Evolutionary conservation across 2,329 filamentous ascomycete species (phyloP), one percentile per base, ranked within the genome.

Genomic region (Paracoccidioides lutzii): DNA sequence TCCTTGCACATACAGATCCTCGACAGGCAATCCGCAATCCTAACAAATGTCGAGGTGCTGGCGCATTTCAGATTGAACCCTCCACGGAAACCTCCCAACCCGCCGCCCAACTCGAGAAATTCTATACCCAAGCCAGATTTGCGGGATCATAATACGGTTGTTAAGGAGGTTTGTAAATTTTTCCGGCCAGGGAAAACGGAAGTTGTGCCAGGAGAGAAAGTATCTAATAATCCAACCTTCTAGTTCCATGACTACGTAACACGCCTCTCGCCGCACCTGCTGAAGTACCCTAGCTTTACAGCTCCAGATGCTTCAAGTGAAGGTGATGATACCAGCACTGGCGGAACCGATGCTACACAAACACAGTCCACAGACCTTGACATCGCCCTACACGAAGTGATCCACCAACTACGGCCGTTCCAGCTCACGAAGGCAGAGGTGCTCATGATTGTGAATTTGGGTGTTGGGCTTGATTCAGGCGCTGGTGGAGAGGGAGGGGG

Each of bases 361-460:
- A 55, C 46, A 28, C 50, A 61, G 38, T 56, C 55, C 9, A 72
- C 70, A 14, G 65, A 68, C 0, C 65, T 73, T 41, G 72, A 74
- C 49, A 57, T 59, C 4, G 71, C 71, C 1, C 61, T 75, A 14
- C 67, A 67, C 7, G 61, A 66, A 7, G 61, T 75, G 3, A 65
- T 75, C 30, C 61, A 60, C 0, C 63, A 63, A 12, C 58, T 76
- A 5, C 64, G 68, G 45, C 70, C 71, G 0, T 75, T 69, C 51
- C 67, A 67, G 14, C 63, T 76, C 15, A 75, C 73, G 33, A 76
- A 76, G 60, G 72, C 70, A 0, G 74, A 76, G 61, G 70, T 74
- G 8, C 59, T 75, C 15, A 75, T 71, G 66, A 69, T 76, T 52
- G 60, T 76, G 22, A 76, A 76, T 57, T 61, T 76, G 32, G 73